These are phyloP conservation scores for Quercus tomentella DNA, from an alignment of 331 rosid species.

Conservation along the genomic window DNA sequence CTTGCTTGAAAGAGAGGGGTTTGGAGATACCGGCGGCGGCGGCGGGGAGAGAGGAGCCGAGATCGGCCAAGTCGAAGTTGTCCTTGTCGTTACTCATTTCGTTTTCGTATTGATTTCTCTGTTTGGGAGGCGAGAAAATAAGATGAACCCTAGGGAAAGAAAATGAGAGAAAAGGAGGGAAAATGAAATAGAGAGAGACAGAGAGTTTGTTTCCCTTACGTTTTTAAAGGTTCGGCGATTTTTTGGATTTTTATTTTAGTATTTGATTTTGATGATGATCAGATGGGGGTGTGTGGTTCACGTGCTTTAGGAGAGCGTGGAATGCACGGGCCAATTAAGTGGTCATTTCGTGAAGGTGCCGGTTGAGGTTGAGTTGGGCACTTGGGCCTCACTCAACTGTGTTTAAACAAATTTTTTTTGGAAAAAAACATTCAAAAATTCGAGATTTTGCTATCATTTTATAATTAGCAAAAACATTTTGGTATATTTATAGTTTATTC, in stretches of 20 bases:
- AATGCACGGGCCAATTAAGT: slow-evolving; percentile 6
- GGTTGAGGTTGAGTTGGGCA: background rate
- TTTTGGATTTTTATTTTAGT: background rate
- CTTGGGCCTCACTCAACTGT: background rate
- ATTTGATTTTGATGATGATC: background rate
- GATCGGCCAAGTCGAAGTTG: slow-evolving; percentile 46
- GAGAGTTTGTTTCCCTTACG: background rate
- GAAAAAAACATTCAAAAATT: no score
- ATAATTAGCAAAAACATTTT: no score
- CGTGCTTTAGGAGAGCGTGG: slow-evolving; percentile 25
- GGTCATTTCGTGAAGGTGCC: slow-evolving; percentile 6
- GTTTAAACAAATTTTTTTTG: background rate
- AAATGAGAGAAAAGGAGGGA: slow-evolving; percentile 17
- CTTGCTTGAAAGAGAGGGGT: background rate
- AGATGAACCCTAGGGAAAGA: background rate
- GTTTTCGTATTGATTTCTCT: background rate
- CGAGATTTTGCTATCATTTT: no score
- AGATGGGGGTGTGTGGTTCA: background rate
- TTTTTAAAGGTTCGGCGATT: background rate
- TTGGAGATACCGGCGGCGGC: slow-evolving; percentile 47
- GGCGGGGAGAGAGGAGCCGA: slow-evolving; percentile 50
- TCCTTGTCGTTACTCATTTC: slow-evolving; percentile 39
- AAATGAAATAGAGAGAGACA: no score
- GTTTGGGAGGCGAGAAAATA: slow-evolving; percentile 23
- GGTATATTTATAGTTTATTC: no score